Evolutionary conservation across 768 basidiomycete species (phyloP).

Genomic region (Tricholoma bakamatsutake): DNA sequence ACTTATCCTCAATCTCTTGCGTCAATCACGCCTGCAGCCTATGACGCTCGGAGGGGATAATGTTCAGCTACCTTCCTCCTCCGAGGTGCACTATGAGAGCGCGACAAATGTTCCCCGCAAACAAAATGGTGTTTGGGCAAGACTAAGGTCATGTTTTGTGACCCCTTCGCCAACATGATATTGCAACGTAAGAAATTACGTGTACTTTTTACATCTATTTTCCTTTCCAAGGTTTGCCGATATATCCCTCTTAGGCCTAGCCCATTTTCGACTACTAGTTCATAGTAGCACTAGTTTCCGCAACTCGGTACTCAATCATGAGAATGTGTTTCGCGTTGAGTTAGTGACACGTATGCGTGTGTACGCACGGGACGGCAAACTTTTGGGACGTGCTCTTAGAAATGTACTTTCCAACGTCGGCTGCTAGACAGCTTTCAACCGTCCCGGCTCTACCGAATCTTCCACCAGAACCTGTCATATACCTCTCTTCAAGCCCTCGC

Average conservation of each 20-base stretch:
- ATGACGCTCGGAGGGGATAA: constrained; percentile 39
- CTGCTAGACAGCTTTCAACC: constrained; percentile 67
- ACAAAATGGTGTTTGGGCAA: constrained; percentile 29
- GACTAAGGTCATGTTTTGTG: constrained; percentile 37
- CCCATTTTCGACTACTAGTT: background rate
- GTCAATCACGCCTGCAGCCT: constrained; percentile 67
- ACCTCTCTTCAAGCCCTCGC: constrained; percentile 57
- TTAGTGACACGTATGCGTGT: background rate
- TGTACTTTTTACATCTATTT: constrained; percentile 6
- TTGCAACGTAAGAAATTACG: background rate
- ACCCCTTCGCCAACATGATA: constrained; percentile 20
- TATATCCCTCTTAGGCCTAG: background rate
- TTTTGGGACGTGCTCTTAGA: no score
- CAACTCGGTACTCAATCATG: no score
- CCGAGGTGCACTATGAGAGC: constrained; percentile 10
- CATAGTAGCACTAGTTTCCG: background rate
- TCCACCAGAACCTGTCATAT: constrained; percentile 51
- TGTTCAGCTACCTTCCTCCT: constrained; percentile 17
- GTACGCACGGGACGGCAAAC: background rate
- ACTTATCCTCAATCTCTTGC: constrained; percentile 70
- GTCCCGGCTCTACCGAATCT: constrained; percentile 63
- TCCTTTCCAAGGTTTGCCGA: background rate
- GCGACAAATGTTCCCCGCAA: constrained; percentile 3
- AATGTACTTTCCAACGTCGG: constrained; percentile 78
- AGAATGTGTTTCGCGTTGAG: background rate